Conservation (phyloP, 1,139 yeast genomes). For the Arxiozyma bovina region DNA sequence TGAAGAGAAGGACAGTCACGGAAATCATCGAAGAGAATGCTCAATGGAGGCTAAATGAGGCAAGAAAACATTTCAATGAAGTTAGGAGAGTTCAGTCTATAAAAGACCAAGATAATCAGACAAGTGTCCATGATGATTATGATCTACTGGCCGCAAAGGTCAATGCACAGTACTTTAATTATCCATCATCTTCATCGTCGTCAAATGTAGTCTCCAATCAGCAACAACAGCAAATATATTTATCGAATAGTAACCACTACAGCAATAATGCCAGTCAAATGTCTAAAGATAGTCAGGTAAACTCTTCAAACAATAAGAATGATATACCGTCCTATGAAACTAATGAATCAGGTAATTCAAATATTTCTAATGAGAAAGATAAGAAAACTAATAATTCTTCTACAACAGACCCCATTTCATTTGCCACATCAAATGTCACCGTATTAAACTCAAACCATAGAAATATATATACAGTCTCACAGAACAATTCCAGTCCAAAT, state of each 20-base stretch:
- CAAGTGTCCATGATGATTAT: conserved; percentile 37
- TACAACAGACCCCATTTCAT: neutral
- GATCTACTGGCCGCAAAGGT: conserved; percentile 52
- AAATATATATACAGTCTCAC: neutral
- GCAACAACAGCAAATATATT: conserved; percentile 1
- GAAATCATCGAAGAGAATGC: conserved; percentile 43
- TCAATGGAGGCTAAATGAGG: conserved; percentile 31
- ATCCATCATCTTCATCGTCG: conserved; percentile 6
- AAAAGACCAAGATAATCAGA: conserved; percentile 20
- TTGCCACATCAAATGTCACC: neutral
- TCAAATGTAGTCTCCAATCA: neutral
- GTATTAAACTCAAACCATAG: conserved; percentile 3
- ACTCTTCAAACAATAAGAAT: neutral
- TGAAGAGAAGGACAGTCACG: conserved; percentile 71
- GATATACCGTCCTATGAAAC: neutral
- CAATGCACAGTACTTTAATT: conserved; percentile 43
- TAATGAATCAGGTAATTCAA: neutral
- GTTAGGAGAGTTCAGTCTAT: conserved; percentile 19
- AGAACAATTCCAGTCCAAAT: neutral
- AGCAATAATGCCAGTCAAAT: neutral
- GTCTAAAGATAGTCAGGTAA: neutral
- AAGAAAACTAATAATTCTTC: neutral
- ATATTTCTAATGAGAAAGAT: neutral
- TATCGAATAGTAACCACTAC: neutral
- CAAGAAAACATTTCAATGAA: conserved; percentile 28